A percentile compares a stretch with the other conserved stretches of the same genome.
These are phyloP conservation scores for Neurospora sp. DNA, from an alignment of 495 filamentous ascomycete species.

Conservation along the genomic window DNA sequence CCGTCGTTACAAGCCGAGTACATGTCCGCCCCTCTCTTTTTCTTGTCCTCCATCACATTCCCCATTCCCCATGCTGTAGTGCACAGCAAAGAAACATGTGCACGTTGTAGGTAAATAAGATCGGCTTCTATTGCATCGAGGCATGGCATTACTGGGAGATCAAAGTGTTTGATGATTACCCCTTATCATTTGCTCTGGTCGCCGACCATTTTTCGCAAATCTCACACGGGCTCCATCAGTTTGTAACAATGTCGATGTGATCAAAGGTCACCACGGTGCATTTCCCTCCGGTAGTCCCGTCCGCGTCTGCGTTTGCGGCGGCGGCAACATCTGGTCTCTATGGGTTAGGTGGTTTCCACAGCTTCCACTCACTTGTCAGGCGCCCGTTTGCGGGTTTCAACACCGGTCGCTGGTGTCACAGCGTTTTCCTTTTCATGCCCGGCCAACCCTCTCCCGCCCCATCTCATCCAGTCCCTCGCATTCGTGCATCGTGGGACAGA, in stretches of 20 bases:
- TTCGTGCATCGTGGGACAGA: background rate
- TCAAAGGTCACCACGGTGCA: background rate
- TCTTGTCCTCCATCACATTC: background rate
- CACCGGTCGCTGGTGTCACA: background rate
- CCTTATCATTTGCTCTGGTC: background rate
- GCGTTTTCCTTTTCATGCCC: background rate
- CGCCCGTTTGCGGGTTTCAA: background rate
- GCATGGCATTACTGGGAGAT: background rate
- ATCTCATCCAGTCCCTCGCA: background rate
- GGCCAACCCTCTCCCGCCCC: background rate
- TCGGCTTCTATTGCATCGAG: background rate
- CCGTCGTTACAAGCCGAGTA: background rate
- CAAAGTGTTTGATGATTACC: background rate
- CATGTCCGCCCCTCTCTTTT: background rate
- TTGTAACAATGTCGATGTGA: background rate
- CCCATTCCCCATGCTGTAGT: background rate
- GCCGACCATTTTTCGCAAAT: background rate
- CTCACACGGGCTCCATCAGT: background rate
- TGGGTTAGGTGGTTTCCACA: background rate
- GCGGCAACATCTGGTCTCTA: background rate
- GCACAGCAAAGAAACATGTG: background rate
- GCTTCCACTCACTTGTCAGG: background rate
- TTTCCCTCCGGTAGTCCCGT: background rate
- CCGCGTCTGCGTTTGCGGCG: background rate
- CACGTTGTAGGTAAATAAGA: background rate